phyloP scores from a whole-genome alignment of 192 early-diverging fungal genomes.

The Backusella morwellensis region DNA sequence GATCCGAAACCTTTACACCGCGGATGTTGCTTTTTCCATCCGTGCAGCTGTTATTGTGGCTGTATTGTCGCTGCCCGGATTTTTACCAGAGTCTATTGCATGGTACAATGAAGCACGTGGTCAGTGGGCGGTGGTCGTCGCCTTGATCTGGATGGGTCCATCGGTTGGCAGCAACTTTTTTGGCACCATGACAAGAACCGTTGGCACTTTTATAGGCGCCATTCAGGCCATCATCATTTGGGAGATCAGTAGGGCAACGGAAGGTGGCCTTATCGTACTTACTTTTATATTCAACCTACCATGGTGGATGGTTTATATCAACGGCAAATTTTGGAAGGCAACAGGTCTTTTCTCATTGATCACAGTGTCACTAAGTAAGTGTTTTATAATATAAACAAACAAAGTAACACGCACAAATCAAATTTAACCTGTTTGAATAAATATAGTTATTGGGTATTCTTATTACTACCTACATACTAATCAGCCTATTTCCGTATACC shows the following conservation, averaged over 20 bases:
- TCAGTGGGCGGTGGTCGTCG: slow-evolving; percentile 37
- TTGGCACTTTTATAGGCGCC: slow-evolving; percentile 33
- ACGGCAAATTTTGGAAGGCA: slow-evolving; percentile 32
- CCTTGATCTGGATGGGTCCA: slow-evolving; percentile 36
- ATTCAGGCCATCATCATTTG: slow-evolving; percentile 28
- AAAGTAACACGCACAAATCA: background rate
- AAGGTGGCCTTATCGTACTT: slow-evolving; percentile 14
- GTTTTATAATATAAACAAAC: background rate
- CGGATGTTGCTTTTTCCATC: slow-evolving; percentile 29
- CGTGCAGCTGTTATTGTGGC: slow-evolving; percentile 29
- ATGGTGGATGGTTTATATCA: slow-evolving; percentile 31
- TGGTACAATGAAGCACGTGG: slow-evolving; percentile 31
- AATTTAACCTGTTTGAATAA: background rate
- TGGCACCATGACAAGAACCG: slow-evolving; percentile 30
- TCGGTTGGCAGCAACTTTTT: slow-evolving; percentile 35
- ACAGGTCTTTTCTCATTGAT: slow-evolving; percentile 38
- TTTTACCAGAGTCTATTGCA: slow-evolving; percentile 20
- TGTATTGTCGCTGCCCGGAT: slow-evolving; percentile 28
- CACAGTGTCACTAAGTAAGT: slow-evolving; percentile 34
- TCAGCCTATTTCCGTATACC: slow-evolving; percentile 1
- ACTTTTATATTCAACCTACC: slow-evolving; percentile 33
- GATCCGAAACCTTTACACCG: slow-evolving; percentile 26
- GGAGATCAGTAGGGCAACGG: slow-evolving; percentile 21
- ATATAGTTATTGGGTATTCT: slow-evolving; percentile 29
- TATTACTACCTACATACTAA: background rate